Evolutionary conservation across 192 early-diverging fungal genomes (phyloP).

Genomic region (Gigaspora rosea): DNA sequence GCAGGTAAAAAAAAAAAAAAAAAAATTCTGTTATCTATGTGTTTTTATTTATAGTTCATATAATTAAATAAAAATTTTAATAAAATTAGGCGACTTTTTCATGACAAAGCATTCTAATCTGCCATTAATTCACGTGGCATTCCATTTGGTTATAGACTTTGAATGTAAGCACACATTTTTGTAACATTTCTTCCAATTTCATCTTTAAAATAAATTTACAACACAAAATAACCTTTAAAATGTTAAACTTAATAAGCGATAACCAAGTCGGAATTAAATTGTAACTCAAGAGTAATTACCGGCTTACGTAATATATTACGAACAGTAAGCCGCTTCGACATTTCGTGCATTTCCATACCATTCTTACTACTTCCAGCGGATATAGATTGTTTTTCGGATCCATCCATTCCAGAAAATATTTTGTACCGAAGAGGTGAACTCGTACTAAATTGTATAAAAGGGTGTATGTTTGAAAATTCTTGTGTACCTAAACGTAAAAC

Average conservation of each 20-base stretch:
- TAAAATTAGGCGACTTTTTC: slow-evolving; percentile 65
- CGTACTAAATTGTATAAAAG: slow-evolving; percentile 54
- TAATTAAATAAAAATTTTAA: background rate
- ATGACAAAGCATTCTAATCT: slow-evolving; percentile 77
- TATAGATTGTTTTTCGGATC: slow-evolving; percentile 38
- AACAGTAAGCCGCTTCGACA: slow-evolving; percentile 60
- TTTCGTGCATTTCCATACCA: slow-evolving; percentile 64
- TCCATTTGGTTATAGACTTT: slow-evolving; percentile 68
- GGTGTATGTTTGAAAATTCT: slow-evolving; percentile 58
- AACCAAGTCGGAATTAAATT: slow-evolving; percentile 25
- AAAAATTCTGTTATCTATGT: background rate
- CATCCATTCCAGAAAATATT: slow-evolving; percentile 41
- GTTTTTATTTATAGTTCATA: background rate
- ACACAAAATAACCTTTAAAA: background rate
- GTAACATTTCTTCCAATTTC: background rate
- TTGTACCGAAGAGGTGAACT: slow-evolving; percentile 50
- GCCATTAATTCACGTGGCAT: slow-evolving; percentile 70
- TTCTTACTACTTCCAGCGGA: slow-evolving; percentile 60
- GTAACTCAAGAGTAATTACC: slow-evolving; percentile 15
- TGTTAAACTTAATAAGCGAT: slow-evolving; percentile 18
- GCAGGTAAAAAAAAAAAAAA: slow-evolving; percentile 56
- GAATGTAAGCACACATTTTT: slow-evolving; percentile 43
- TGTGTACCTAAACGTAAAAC: slow-evolving; percentile 48
- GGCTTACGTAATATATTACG: slow-evolving; percentile 68
- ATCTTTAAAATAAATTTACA: background rate